phyloP scores from a whole-genome alignment of 352 stramenopile species.

The Pythium plurisporium region DNA sequence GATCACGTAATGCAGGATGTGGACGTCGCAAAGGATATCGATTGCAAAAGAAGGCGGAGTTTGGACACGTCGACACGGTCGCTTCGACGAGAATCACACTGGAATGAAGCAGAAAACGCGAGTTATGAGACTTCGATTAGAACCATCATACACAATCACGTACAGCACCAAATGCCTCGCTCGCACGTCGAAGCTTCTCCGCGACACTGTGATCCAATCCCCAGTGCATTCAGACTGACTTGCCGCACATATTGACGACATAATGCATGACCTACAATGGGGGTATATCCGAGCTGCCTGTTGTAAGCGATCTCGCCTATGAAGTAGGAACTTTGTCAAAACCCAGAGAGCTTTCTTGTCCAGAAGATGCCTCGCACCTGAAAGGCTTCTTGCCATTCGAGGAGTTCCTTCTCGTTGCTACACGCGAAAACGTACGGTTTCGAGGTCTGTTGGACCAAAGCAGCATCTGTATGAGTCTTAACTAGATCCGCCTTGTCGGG shows the following conservation, averaged over 20 bases:
- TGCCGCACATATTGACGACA: no score
- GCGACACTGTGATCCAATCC: constrained; percentile 27
- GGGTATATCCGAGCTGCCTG: constrained; percentile 3
- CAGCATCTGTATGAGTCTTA: not conserved
- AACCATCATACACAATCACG: no score
- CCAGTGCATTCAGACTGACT: no score
- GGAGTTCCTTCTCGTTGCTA: constrained; percentile 43
- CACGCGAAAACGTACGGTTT: constrained; percentile 67
- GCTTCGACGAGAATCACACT: constrained; percentile 41
- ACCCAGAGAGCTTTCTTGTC: no score
- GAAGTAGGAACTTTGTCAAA: not conserved
- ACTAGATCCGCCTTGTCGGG: no score
- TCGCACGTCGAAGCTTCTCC: constrained; percentile 51
- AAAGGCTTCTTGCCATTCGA: constrained; percentile 57
- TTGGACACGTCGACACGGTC: constrained; percentile 42
- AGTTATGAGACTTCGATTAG: no score
- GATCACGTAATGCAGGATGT: no score
- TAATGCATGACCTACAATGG: constrained; percentile 19
- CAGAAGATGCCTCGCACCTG: no score
- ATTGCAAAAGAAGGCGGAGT: constrained; percentile 40
- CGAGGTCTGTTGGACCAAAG: constrained; percentile 19
- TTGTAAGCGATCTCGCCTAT: not conserved
- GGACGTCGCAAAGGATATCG: constrained; percentile 47
- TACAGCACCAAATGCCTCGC: constrained; percentile 49
- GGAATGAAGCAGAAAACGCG: no score